These are phyloP conservation scores for Zelopaecilomyces penicillatus DNA, from an alignment of 2,329 filamentous ascomycete species.

Conservation along the genomic window DNA sequence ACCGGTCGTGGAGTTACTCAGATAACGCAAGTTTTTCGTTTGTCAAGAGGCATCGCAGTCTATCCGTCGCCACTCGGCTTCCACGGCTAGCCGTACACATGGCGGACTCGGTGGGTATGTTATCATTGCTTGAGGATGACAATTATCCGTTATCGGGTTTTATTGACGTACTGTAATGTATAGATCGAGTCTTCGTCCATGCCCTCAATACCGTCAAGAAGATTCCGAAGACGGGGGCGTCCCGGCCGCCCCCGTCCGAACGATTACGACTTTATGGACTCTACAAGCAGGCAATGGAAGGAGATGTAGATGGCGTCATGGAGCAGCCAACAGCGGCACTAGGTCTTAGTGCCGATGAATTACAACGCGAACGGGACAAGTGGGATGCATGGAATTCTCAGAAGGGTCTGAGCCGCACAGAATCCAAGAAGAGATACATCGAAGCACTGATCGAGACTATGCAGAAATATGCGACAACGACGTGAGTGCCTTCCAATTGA, in stretches of 20 bases:
- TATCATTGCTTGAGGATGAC: neutral
- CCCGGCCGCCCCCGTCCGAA: conserved; percentile 76
- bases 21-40: neutral
- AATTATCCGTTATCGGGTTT: neutral
- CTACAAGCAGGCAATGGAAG: conserved; percentile 99
- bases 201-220: conserved; percentile 98
- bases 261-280: conserved; percentile 91
- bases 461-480: conserved; percentile 88
- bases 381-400: conserved; percentile 96
- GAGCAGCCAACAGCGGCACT: conserved; percentile 57
- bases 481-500: conserved; percentile 35
- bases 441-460: conserved; percentile 92
- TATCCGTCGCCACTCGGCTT: conserved; percentile 6
- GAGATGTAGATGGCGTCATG: conserved; percentile 91
- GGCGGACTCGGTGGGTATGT: conserved; percentile 32
- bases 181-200: conserved; percentile 97
- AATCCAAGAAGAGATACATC: conserved; percentile 91
- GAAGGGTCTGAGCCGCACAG: conserved; percentile 72
- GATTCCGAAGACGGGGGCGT: conserved; percentile 85
- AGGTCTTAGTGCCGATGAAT: conserved; percentile 42
- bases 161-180: neutral
- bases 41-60: neutral
- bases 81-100: conserved; percentile 15
- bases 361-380: conserved; percentile 55
- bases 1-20: no score